Evolutionary conservation across 306 rosid genomes (phyloP).

Genomic region (Comarum palustre): DNA sequence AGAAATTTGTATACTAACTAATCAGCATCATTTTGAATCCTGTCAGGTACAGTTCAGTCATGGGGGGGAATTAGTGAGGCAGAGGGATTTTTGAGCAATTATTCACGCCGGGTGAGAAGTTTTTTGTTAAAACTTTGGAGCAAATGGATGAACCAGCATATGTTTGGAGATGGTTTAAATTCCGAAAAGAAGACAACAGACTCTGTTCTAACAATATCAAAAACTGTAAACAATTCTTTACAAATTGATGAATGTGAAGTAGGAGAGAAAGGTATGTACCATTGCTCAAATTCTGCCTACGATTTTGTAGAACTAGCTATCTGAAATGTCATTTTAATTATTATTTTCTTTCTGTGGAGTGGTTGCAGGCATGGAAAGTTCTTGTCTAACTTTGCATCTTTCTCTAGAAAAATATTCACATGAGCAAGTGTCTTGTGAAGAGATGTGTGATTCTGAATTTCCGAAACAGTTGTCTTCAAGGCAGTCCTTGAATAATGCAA

Average conservation of each 20-base stretch:
- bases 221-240: not conserved
- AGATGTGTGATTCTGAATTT: slow-evolving; percentile 9
- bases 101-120: slow-evolving; percentile 17
- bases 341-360: slow-evolving; percentile 1
- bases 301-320: not conserved
- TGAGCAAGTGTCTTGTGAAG: slow-evolving; percentile 3
- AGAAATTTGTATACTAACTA: not conserved
- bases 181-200: not conserved
- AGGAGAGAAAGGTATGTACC: not conserved
- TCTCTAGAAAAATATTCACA: slow-evolving; percentile 1
- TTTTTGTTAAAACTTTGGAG: slow-evolving; percentile 10
- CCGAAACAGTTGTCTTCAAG: not conserved
- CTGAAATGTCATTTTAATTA: not conserved
- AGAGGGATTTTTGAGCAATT: slow-evolving; percentile 16
- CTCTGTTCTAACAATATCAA: not conserved
- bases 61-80: slow-evolving; percentile 10
- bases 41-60: slow-evolving; percentile 26
- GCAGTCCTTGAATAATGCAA: not conserved
- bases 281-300: slow-evolving; percentile 1
- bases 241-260: slow-evolving; percentile 8
- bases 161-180: slow-evolving; percentile 9
- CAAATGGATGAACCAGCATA: slow-evolving; percentile 18
- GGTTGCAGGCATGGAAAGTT: slow-evolving; percentile 18
- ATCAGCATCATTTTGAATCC: not conserved
- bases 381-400: slow-evolving; percentile 8